Conservation (phyloP, 352 stramenopile species). For the Phytophthora cactorum region DNA sequence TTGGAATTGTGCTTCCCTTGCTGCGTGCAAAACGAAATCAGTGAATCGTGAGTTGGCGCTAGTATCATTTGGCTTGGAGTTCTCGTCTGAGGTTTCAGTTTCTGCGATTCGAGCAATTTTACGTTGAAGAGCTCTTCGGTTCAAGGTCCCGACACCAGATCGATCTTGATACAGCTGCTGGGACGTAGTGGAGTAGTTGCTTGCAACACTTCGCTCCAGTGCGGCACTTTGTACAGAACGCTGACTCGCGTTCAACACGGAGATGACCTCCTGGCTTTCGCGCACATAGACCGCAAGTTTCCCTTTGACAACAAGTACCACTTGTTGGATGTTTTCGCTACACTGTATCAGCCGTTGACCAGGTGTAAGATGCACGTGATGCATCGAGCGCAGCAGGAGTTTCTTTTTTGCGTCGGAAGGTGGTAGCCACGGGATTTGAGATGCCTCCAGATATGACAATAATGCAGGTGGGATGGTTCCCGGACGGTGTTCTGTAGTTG, state of each 20-base stretch:
- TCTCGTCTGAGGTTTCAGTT: conserved; percentile 11
- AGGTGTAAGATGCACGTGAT: conserved; percentile 30
- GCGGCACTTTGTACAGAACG: conserved; percentile 61
- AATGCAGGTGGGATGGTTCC: conserved; percentile 25
- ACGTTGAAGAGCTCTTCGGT: conserved; percentile 23
- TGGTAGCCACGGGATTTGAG: conserved; percentile 39
- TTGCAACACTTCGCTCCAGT: conserved; percentile 63
- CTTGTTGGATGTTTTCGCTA: conserved; percentile 49
- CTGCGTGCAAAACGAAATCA: conserved; percentile 57
- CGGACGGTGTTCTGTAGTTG: background rate
- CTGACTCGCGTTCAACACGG: conserved; percentile 57
- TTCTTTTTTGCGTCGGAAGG: conserved; percentile 40
- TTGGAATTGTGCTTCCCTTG: conserved; percentile 18
- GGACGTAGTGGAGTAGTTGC: conserved; percentile 75
- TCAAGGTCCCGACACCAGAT: background rate
- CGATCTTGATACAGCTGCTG: conserved; percentile 55
- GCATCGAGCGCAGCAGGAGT: conserved; percentile 46
- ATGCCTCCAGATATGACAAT: conserved; percentile 37
- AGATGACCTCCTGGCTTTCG: conserved; percentile 45
- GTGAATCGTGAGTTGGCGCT: conserved; percentile 38
- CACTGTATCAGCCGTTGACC: conserved; percentile 51
- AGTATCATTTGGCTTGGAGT: conserved; percentile 2
- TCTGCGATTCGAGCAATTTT: conserved; percentile 35
- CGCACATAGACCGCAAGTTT: conserved; percentile 49
- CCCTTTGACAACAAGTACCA: conserved; percentile 58